Base-by-base conservation (phyloP, 2,329 filamentous ascomycete genomes). In the Paecilomyces sp. region DNA sequence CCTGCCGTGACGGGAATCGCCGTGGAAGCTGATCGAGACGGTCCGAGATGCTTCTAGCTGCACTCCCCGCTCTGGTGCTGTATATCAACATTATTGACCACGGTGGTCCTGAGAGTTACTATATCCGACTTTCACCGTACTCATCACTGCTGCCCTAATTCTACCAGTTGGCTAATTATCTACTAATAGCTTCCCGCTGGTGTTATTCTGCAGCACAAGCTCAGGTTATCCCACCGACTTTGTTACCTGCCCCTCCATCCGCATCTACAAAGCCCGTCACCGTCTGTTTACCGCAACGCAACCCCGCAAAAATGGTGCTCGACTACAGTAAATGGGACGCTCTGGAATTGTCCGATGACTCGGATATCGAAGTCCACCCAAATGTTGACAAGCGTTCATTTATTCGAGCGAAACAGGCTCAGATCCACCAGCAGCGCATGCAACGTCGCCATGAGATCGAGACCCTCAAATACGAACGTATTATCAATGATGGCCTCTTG, bases 331-430 rank as follows among this genome's bases (percentile, higher is more conserved):
- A 84, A 72, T 84, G 82, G 82, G 82, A 97, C 74, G 88, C 89
- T 61, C 85, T 99, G 72, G 94, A 99, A 86, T 87, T 99, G 72
- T 96, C 91, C 71, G 94, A 99, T 77, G 94, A 99, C 78, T 97
- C 92, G 57, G 94, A 99, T 71, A 88, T 99, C 69, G 94, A 99
- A 79, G 94, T 97, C 57, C 94, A 99, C 77, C 94, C 94, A 62
- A 99, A 99, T 74, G 94, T 99, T 74, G 94, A 99, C 80, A 99
- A 99, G 77, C 86, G 89, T 57, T 97, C 93, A 62, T 99, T 99
- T 77, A 99, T 99, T 75, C 91, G 93, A 65, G 95, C 94, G 65
- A 99, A 99, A 79, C 94, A 97, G 80, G 89, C 88, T 68, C 92
- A 99, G 78, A 99, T 99, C 69, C 94, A 99, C 76, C 87, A 92